Evolutionary conservation across 345 rosid genomes (phyloP), one percentile per base, ranked within the genome.

Genomic region (Pugionium cornutum): DNA sequence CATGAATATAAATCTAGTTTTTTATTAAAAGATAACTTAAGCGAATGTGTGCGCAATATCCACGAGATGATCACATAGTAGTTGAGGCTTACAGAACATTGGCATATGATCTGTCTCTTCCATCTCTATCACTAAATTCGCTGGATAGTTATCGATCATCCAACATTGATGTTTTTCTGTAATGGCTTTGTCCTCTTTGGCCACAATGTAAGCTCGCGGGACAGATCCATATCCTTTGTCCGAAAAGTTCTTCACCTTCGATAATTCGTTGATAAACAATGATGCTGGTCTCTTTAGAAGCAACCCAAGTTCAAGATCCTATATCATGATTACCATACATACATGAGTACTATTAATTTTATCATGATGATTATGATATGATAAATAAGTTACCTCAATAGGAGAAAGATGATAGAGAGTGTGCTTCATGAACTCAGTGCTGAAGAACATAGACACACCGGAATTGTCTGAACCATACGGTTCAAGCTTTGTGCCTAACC

Each of bases 281-380:
- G 83, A 76, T 40, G 72, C 62, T 0, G 79, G 85, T 41, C 85
- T 78, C 53, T 56, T 37, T 55, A 76, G 43, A 41, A 53, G 66
- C 74, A 74, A 61, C 10, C 64, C 78, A 6, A 81, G 81, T 32
- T 81, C 79, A 46, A 74, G 44, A 77, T 79, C 81, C 81, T 81
- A 4, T 5, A 62, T 34, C 56, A 72, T 51, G 53, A 33, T 39
- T 27, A 47, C 56, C 18, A 49, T 18, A 44, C 18, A 30, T 29
- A 30, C 28, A 34, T 60, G 28, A 47, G 7, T 8, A 9, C 10
- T 35, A 62, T 27, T 11, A 47, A 9, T 10, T 3, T 62, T 4
- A 45, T 45, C 35, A 33, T 44, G 40, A 9, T 61, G 45, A 64
- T 64, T 11, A 10, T 55, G 9, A 65, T 4, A 27, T 2, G 5